Conservation (phyloP, 176 grass and related monocot genomes). For the Oryza glaberrima region DNA sequence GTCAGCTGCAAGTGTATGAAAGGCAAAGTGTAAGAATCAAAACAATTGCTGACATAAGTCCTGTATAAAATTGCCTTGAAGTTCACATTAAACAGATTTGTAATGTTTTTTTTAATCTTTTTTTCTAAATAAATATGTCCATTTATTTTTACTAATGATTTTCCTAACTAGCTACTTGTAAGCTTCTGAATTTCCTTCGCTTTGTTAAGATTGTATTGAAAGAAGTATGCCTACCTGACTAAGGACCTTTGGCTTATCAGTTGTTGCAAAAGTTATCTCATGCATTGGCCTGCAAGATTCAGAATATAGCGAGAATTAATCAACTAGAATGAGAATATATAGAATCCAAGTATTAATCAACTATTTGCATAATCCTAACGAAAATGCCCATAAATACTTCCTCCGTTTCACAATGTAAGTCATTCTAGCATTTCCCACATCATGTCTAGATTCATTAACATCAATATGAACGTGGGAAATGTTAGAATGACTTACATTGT, state of each 20-base stretch:
- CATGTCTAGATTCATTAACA: no score
- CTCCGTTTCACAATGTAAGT: no score
- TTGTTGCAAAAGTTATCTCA: slow-evolving; percentile 79
- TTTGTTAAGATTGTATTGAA: not conserved
- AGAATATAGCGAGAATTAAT: slow-evolving; percentile 26
- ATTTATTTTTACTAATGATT: not conserved
- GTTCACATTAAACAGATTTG: not conserved
- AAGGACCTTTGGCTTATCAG: slow-evolving; percentile 83
- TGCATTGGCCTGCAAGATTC: slow-evolving; percentile 75
- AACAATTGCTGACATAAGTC: not conserved
- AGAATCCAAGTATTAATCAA: not conserved
- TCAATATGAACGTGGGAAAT: no score
- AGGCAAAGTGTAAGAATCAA: not conserved
- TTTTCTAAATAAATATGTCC: not conserved
- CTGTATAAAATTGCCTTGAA: slow-evolving; percentile 13
- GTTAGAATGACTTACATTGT: no score
- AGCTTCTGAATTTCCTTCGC: not conserved
- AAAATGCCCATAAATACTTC: not conserved
- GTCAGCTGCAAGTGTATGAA: slow-evolving; percentile 63
- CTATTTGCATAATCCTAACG: not conserved
- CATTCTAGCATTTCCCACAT: no score
- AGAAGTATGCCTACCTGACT: slow-evolving; percentile 60
- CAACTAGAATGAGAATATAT: not conserved
- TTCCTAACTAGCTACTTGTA: not conserved
- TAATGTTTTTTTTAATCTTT: not conserved